Evolutionary conservation across 2,329 filamentous ascomycete species (phyloP).

Genomic region (Aureobasidium musti): DNA sequence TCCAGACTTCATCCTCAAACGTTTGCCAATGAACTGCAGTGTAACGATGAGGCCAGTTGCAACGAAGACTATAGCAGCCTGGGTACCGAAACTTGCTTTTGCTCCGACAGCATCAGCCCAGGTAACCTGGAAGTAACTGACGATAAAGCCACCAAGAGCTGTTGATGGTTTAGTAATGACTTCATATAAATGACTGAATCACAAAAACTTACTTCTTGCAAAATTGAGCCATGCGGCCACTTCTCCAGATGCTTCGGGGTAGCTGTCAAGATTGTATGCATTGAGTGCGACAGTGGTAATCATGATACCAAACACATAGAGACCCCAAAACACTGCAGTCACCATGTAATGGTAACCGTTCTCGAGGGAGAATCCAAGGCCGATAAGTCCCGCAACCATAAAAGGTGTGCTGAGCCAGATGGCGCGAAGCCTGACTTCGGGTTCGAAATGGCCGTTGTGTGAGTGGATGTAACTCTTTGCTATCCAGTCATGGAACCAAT

Average conservation of each 20-base stretch:
- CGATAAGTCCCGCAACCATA: conserved; percentile 54
- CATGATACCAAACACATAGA: conserved; percentile 60
- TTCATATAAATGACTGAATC: neutral
- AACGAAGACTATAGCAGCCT: conserved; percentile 18
- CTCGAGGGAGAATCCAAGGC: conserved; percentile 56
- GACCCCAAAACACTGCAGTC: conserved; percentile 53
- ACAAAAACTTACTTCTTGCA: conserved; percentile 33
- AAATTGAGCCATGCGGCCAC: conserved; percentile 57
- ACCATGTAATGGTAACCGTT: conserved; percentile 56
- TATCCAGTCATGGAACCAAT: conserved; percentile 57
- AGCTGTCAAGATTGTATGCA: conserved; percentile 57
- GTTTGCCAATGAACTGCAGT: neutral
- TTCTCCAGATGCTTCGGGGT: conserved; percentile 58
- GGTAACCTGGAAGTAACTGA: conserved; percentile 56
- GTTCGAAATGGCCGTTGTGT: conserved; percentile 58
- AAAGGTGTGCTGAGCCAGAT: conserved; percentile 53
- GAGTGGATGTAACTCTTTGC: conserved; percentile 24
- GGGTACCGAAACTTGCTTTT: conserved; percentile 31
- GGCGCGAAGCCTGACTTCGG: conserved; percentile 57
- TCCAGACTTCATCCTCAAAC: neutral
- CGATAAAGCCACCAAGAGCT: conserved; percentile 53
- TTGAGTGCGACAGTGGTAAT: conserved; percentile 56
- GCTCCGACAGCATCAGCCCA: conserved; percentile 44
- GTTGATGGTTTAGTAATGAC: neutral
- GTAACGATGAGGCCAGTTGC: neutral